Base-by-base conservation (phyloP, 768 basidiomycete genomes). In the Termitomyces sp. region DNA sequence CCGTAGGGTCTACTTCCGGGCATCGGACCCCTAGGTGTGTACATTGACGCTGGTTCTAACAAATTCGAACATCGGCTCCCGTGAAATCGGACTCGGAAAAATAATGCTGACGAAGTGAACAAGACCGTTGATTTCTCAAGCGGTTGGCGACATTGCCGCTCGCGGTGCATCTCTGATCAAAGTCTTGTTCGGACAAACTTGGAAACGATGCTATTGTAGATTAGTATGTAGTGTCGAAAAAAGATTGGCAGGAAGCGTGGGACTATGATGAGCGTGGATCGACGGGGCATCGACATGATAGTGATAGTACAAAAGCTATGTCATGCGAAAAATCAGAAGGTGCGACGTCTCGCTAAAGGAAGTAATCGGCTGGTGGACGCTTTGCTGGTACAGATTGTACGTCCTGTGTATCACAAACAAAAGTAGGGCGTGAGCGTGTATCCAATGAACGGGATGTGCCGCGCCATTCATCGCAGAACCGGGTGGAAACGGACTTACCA, bases 331-430 rank as follows among this genome's bases (percentile, higher is more conserved):
- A 14, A n/a, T 11, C 8, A 14, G 10, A 19, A 19, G 16, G 45
- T 35, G 43, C 44, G 55, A 17, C 23, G 27, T 31, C 23, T 12
- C 21, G 14, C 71, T 71, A 92, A 48, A 94, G 73, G 72, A 94
- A 94, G 66, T 94, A 94, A 70, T 93, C 91, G 41, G 92, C 88
- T 19, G 90, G 90, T 21, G 92, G 90, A 4, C 90, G 81, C 75
- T 91, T 92, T 31, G 88, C 84, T 27, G 90, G 90, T 68, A 90
- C 84, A 29, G 89, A 90, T 58, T 83, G 82, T 34, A 91, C 84
- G 61, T 93, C 92, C 90, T 94, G 65, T 11, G 48, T 34, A 42
- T 40, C 34, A 21, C 41, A 35, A 41, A 50, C 27, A 21, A 38
- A 41, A 35, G 7, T 34, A 16, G 9, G 29, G 54, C 17, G 21